These are phyloP conservation scores for Chenopodium album DNA, from an alignment of 148 eudicot species.

Conservation along the genomic window DNA sequence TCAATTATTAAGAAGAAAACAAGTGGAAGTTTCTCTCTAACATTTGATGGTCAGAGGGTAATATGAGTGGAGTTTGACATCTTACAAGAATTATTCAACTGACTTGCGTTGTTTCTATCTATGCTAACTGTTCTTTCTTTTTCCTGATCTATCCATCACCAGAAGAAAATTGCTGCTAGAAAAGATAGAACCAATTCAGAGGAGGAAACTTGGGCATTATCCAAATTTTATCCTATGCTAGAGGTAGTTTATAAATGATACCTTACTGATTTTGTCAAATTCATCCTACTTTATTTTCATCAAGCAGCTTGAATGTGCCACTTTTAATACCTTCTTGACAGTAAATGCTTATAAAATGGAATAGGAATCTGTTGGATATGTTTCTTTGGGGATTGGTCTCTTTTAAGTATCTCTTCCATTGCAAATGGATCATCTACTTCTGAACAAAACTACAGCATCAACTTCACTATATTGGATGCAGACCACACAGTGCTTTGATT, in stretches of 20 bases:
- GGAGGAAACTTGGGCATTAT: conserved; percentile 92
- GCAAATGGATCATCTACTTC: background rate
- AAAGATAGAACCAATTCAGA: conserved; percentile 68
- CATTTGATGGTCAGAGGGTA: conserved; percentile 89
- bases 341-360: background rate
- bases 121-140: conserved; percentile 11
- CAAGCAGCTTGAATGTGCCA: background rate
- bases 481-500: background rate
- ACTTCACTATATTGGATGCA: background rate
- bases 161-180: conserved; percentile 80
- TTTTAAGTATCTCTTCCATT: background rate
- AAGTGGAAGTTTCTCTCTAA: conserved; percentile 75
- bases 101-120: conserved; percentile 4
- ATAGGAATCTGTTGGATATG: background rate
- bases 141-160: conserved; percentile 27
- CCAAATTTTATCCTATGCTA: conserved; percentile 83
- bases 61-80: conserved; percentile 6
- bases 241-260: conserved; percentile 50
- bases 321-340: background rate
- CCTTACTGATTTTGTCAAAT: background rate
- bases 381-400: background rate
- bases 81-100: background rate
- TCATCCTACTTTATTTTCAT: conserved; percentile 4
- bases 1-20: conserved; percentile 46
- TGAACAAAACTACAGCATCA: background rate